Conservation (phyloP, 108 stramenopile genomes). For the Skeletonema costatum region DNA sequence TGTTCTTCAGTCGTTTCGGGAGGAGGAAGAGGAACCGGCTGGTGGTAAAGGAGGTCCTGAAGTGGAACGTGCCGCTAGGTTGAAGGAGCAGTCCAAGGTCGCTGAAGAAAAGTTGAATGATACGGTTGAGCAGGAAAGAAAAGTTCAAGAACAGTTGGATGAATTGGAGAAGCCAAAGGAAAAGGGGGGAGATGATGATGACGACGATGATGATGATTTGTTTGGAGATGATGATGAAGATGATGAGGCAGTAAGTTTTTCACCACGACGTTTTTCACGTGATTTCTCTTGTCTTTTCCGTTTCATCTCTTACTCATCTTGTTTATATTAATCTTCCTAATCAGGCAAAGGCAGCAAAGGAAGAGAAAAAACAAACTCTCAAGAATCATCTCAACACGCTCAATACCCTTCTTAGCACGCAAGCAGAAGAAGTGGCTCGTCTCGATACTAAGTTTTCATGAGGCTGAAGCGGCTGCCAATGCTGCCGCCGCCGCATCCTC, state of each 20-base stretch:
- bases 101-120: conserved; percentile 67
- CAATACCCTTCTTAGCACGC: conserved; percentile 53
- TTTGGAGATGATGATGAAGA: conserved; percentile 65
- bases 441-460: conserved; percentile 46
- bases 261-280: not conserved
- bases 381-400: conserved; percentile 63
- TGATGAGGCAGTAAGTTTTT: conserved; percentile 55
- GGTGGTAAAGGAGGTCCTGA: conserved; percentile 4
- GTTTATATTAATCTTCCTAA: not conserved
- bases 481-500: conserved; percentile 26
- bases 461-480: conserved; percentile 48
- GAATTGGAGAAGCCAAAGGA: conserved; percentile 42
- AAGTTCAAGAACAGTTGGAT: conserved; percentile 64
- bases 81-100: conserved; percentile 52
- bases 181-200: conserved; percentile 37
- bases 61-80: conserved; percentile 38
- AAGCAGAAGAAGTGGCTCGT: conserved; percentile 72
- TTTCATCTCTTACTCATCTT: not conserved
- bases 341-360: conserved; percentile 54
- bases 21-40: conserved; percentile 47
- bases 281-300: not conserved
- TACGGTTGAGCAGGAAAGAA: conserved; percentile 57
- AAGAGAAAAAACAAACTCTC: conserved; percentile 55
- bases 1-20: conserved; percentile 42
- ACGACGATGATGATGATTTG: conserved; percentile 49